Evolutionary conservation across 805 yeast genomes (phyloP).

Genomic region (Kuraishia floccosa): DNA sequence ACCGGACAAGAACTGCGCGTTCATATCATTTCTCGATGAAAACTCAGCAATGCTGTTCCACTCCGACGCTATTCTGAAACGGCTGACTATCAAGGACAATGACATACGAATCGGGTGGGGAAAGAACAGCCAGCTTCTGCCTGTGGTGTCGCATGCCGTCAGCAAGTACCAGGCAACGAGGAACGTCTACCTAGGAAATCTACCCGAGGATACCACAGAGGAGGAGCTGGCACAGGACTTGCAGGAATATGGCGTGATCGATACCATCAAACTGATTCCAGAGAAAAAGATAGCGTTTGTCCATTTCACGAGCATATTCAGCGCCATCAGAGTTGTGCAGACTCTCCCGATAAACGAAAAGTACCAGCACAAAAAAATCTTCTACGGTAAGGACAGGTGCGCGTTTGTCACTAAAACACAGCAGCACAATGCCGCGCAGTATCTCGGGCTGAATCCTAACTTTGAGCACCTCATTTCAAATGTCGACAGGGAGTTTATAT

Average conservation of each 20-base stretch:
- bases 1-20: slow-evolving; percentile 84
- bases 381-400: slow-evolving; percentile 90
- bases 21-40: slow-evolving; percentile 81
- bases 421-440: slow-evolving; percentile 95
- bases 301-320: slow-evolving; percentile 75
- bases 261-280: slow-evolving; percentile 66
- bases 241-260: slow-evolving; percentile 69
- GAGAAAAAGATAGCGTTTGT: slow-evolving; percentile 85
- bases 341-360: slow-evolving; percentile 56
- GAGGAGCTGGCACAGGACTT: slow-evolving; percentile 58
- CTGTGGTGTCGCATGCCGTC: slow-evolving; percentile 66
- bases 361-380: slow-evolving; percentile 70
- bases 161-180: slow-evolving; percentile 85
- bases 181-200: slow-evolving; percentile 80
- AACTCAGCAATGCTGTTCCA: slow-evolving; percentile 84
- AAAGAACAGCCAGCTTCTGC: slow-evolving; percentile 60
- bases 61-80: slow-evolving; percentile 82
- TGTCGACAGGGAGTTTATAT: slow-evolving; percentile 44
- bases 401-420: slow-evolving; percentile 92
- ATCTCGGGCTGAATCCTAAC: slow-evolving; percentile 83
- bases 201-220: slow-evolving; percentile 52
- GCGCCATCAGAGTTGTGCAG: slow-evolving; percentile 82
- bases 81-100: slow-evolving; percentile 67
- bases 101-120: slow-evolving; percentile 94
- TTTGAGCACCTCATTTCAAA: slow-evolving; percentile 47